Percentiles rank a stretch among this genome's conserved stretches.
Evolutionary conservation across 148 eudicot species (phyloP).

Genomic region (Hydrangea macrophylla): DNA sequence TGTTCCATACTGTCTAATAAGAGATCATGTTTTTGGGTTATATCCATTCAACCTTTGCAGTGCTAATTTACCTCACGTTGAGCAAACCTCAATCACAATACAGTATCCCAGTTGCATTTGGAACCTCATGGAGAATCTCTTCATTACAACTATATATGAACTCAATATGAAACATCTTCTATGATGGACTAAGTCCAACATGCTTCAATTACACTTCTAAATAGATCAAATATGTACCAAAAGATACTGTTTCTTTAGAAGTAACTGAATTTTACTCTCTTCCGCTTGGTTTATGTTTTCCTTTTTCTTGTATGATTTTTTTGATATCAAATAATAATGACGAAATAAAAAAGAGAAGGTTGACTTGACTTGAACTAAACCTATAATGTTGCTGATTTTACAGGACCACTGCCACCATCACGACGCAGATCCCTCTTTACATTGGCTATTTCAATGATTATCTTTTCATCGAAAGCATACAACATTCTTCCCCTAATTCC

Average conservation of each 20-base stretch:
- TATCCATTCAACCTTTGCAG: too few species aligned
- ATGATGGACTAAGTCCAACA: too few species aligned
- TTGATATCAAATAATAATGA: neutral
- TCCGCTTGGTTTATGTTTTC: too few species aligned
- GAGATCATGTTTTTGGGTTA: neutral
- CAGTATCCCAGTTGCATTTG: neutral
- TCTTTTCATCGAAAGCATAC: constrained; percentile 61
- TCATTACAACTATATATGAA: neutral
- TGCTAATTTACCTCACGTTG: neutral
- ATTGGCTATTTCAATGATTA: constrained; percentile 52
- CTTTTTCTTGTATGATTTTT: neutral
- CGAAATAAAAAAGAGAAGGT: neutral
- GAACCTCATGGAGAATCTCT: neutral
- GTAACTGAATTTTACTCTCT: too few species aligned
- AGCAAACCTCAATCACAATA: neutral
- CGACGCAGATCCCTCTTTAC: constrained; percentile 82
- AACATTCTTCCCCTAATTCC: constrained; percentile 44
- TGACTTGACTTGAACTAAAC: constrained; percentile 4
- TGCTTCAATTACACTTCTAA: constrained; percentile 5
- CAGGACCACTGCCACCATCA: constrained; percentile 54
- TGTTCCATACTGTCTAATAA: neutral
- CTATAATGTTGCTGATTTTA: constrained; percentile 10
- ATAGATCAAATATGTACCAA: neutral
- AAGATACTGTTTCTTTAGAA: too few species aligned
- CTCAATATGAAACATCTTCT: neutral